A percentile compares a stretch with the other conserved stretches of the same genome.
These are phyloP conservation scores for Ailanthus altissimus DNA, from an alignment of 345 rosid species.

Conservation along the genomic window DNA sequence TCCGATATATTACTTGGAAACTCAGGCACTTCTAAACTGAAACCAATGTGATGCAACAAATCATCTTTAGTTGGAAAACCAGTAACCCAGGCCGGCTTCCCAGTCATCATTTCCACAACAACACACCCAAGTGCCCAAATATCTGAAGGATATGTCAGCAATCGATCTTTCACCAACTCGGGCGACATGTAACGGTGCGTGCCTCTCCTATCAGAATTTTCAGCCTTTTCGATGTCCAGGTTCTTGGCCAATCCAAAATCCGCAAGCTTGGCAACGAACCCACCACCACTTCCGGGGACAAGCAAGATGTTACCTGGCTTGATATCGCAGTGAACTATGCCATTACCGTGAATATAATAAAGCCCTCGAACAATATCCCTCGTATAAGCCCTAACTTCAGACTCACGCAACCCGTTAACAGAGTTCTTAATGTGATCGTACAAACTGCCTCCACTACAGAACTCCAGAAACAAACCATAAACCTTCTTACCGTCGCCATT, in stretches of 20 bases:
- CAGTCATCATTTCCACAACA: background rate
- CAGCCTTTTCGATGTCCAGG: background rate
- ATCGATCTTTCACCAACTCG: background rate
- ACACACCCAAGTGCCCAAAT: background rate
- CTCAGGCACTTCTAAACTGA: no score
- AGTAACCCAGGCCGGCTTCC: background rate
- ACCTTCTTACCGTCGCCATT: background rate
- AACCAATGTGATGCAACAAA: background rate
- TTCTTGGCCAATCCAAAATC: conserved; percentile 13
- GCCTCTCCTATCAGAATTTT: no score
- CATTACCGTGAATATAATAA: no score
- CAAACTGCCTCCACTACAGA: background rate
- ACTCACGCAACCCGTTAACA: background rate
- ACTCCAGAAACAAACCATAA: background rate
- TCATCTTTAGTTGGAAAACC: background rate
- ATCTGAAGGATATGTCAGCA: background rate
- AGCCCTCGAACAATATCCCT: no score
- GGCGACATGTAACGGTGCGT: no score
- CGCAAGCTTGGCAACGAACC: background rate
- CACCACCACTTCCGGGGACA: background rate
- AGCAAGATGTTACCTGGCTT: conserved; percentile 2
- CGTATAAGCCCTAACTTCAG: background rate
- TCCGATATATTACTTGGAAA: no score
- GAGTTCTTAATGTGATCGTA: background rate
- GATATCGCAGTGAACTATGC: conserved; percentile 10